These are phyloP conservation scores for Obelidium mucronatum DNA, from an alignment of 192 early-diverging fungal species.

Conservation along the genomic window DNA sequence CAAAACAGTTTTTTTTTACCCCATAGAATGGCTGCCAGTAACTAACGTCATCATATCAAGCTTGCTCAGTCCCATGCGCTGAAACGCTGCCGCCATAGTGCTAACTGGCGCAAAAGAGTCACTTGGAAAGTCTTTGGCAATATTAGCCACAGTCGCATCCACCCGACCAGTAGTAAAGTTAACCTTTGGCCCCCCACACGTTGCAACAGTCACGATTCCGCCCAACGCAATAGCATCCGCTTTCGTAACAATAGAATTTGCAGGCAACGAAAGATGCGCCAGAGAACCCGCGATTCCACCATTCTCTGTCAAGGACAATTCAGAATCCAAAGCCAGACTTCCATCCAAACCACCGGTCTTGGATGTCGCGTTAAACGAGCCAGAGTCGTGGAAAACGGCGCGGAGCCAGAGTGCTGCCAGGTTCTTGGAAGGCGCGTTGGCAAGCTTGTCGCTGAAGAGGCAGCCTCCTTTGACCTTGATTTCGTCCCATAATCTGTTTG, in stretches of 20 bases:
- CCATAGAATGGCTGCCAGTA: constrained; percentile 41
- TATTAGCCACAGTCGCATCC: constrained; percentile 20
- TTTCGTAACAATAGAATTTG: constrained; percentile 8
- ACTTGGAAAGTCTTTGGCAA: not conserved
- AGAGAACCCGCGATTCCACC: constrained; percentile 8
- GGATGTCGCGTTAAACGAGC: constrained; percentile 10
- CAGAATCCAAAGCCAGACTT: not conserved
- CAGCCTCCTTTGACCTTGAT: not conserved
- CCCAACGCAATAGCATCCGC: constrained; percentile 44
- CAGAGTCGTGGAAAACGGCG: constrained; percentile 46
- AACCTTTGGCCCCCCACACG: constrained; percentile 44
- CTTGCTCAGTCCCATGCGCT: constrained; percentile 27
- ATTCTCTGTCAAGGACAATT: constrained; percentile 19
- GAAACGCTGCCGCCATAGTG: constrained; percentile 1
- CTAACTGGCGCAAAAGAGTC: not conserved
- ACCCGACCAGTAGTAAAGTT: constrained; percentile 16
- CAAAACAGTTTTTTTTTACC: not conserved
- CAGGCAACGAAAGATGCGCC: constrained; percentile 3
- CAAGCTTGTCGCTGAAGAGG: constrained; percentile 21
- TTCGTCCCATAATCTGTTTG: not conserved
- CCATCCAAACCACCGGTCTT: constrained; percentile 35
- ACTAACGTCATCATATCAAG: constrained; percentile 37
- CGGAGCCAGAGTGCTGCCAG: constrained; percentile 50
- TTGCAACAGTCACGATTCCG: constrained; percentile 27
- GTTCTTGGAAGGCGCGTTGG: constrained; percentile 35